A percentile compares a stretch with the other conserved stretches of the same genome.
These are phyloP conservation scores for Novakomyces olei DNA, from an alignment of 805 yeast species.

Conservation along the genomic window DNA sequence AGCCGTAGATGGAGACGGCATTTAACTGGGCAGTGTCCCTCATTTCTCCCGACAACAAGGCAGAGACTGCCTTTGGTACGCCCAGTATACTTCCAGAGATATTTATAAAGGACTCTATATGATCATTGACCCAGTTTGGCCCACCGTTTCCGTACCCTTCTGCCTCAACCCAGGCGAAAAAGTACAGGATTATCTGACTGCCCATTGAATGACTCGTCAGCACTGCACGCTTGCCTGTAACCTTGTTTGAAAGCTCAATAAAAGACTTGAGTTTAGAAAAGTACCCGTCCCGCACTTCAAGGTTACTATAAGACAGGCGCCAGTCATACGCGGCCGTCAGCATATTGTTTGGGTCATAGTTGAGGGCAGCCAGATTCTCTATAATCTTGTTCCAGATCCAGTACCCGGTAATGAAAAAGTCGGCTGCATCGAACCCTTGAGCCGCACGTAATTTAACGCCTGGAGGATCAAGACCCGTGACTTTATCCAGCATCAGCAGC, in stretches of 20 bases:
- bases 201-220: slow-evolving; percentile 93
- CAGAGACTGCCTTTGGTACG: slow-evolving; percentile 84
- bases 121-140: slow-evolving; percentile 58
- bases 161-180: slow-evolving; percentile 93
- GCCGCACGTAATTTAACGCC: slow-evolving; percentile 66
- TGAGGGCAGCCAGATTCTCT: slow-evolving; percentile 84
- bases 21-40: slow-evolving; percentile 89
- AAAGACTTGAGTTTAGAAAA: slow-evolving; percentile 53
- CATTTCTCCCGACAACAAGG: slow-evolving; percentile 93
- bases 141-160: slow-evolving; percentile 93
- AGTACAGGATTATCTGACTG: slow-evolving; percentile 66
- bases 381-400: slow-evolving; percentile 96
- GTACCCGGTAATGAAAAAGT: slow-evolving; percentile 79
- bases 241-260: slow-evolving; percentile 36
- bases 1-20: slow-evolving; percentile 76
- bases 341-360: slow-evolving; percentile 85
- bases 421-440: slow-evolving; percentile 56
- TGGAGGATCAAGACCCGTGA: slow-evolving; percentile 84
- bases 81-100: slow-evolving; percentile 81
- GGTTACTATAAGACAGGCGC: slow-evolving; percentile 75
- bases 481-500: slow-evolving; percentile 71
- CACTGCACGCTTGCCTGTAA: slow-evolving; percentile 45
- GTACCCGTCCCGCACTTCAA: slow-evolving; percentile 71
- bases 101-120: slow-evolving; percentile 63
- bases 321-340: slow-evolving; percentile 84